A percentile compares a stretch with the other conserved stretches of the same genome.
Conservation (phyloP, 192 early-diverging fungal species). For the Linnemannia zychae region DNA sequence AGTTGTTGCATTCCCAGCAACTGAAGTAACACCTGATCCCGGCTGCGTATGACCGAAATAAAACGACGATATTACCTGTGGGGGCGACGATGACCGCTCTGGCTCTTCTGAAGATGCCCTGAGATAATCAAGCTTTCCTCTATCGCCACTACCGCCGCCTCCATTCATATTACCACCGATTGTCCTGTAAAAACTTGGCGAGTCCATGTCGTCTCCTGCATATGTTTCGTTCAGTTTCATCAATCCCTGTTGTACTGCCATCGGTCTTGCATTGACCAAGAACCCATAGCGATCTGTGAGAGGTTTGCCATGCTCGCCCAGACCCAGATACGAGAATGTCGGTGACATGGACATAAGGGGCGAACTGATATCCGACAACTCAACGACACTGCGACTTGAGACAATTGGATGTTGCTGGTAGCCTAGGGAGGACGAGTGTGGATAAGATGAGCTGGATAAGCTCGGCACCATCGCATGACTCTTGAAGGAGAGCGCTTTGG, state of each 20-base stretch:
- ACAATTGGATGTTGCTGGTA: conserved; percentile 9
- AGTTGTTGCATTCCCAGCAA: conserved; percentile 12
- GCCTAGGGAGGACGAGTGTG: conserved; percentile 23
- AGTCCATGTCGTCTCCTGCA: conserved; percentile 32
- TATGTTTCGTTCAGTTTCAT: conserved; percentile 42
- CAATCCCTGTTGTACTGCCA: conserved; percentile 51
- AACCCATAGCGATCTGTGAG: conserved; percentile 54
- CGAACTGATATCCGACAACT: conserved; percentile 47
- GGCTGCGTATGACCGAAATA: conserved; percentile 19
- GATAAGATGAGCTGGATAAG: conserved; percentile 35
- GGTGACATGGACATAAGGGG: conserved; percentile 33
- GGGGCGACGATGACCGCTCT: conserved; percentile 19
- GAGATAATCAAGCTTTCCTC: conserved; percentile 14
- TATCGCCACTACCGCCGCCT: neutral
- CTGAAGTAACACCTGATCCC: conserved; percentile 1
- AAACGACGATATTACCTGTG: conserved; percentile 16
- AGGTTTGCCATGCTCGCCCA: conserved; percentile 21
- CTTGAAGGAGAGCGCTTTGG: conserved; percentile 35
- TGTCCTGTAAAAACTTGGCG: conserved; percentile 9
- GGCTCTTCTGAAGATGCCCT: conserved; percentile 20
- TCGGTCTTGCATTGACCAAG: conserved; percentile 42
- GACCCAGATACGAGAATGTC: conserved; percentile 24
- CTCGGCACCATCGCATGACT: conserved; percentile 21
- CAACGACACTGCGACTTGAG: conserved; percentile 32
- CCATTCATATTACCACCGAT: neutral